Base-by-base conservation (phyloP, 495 filamentous ascomycete genomes). In the Podospora pseudocomata region DNA sequence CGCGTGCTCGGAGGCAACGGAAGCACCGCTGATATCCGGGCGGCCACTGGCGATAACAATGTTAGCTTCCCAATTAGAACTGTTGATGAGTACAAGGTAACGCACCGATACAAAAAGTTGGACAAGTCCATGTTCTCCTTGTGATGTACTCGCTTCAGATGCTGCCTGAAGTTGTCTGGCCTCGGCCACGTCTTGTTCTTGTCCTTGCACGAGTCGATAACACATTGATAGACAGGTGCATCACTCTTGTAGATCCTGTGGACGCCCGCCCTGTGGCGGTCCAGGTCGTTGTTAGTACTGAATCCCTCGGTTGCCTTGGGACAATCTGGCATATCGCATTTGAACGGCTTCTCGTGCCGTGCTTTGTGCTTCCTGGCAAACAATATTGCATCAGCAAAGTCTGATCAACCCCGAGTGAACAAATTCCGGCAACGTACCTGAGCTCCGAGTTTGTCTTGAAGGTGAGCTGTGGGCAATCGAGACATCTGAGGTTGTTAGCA, bases 151-250 rank as follows among this genome's bases (percentile, higher is more conserved):
- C 91, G 87, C 66, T 84, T 85, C 58, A 96, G 82, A 72, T 99
- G 95, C 66, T 91, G 89, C 73, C 88, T 89, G 78, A 97, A 99
- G 71, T 99, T 99, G 77, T 99, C 95, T 63, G 90, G 77, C 7
- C 95, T 87, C 11, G 92, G 93, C 92, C 94, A 97, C 57, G 84
- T 81, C 79, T 97, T 97, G 19, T 84, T 80, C 64, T 86, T 88
- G 23, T 84, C 87, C 30, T 82, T 82, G 71, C 94, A 96, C 63
- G 80, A 75, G 59, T 78, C 83, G 5, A 90, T 83, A 65, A 81
- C 80, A 73, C 93, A 97, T 69, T 85, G 84, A 69, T 87, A 97
- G 19, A 83, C 85, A 71, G 88, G 86, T 39, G 83, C 84, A 57
- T 79, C 77, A 11, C 78, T 80, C 16, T 81, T 69, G 72, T 92